These are phyloP conservation scores for Phytophthora nicotianae DNA, from an alignment of 352 stramenopile species.

Conservation along the genomic window DNA sequence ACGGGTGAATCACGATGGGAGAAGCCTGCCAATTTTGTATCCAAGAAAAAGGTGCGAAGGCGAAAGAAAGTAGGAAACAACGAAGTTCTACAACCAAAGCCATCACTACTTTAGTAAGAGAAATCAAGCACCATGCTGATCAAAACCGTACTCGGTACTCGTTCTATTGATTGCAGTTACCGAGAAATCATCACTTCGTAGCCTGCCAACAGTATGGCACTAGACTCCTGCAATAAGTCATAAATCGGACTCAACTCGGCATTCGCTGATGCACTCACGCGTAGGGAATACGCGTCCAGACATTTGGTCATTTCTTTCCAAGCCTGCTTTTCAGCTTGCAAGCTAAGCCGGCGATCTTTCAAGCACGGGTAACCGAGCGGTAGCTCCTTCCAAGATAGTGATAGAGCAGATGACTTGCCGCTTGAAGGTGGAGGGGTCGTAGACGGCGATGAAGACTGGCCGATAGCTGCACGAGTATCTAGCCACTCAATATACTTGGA, in stretches of 20 bases:
- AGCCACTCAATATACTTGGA: constrained; percentile 86
- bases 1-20: constrained; percentile 73
- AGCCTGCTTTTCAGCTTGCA: constrained; percentile 70
- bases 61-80: constrained; percentile 18
- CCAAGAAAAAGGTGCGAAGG: constrained; percentile 34
- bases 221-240: constrained; percentile 75
- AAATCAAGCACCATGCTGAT: constrained; percentile 2
- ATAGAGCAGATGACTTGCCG: constrained; percentile 18
- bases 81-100: background rate
- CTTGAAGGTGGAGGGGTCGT: constrained; percentile 28
- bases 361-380: constrained; percentile 72
- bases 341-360: constrained; percentile 53
- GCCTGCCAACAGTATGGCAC: constrained; percentile 76
- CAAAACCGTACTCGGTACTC: constrained; percentile 14
- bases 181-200: constrained; percentile 68
- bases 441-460: constrained; percentile 30
- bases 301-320: constrained; percentile 84
- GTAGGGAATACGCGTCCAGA: constrained; percentile 81
- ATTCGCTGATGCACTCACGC: constrained; percentile 57
- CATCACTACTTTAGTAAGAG: too few species aligned
- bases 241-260: constrained; percentile 66
- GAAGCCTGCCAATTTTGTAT: constrained; percentile 43
- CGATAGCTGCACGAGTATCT: constrained; percentile 49
- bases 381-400: constrained; percentile 44
- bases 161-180: constrained; percentile 31